These are phyloP conservation scores for Lentinus brumalis DNA, from an alignment of 768 basidiomycete species.

Conservation along the genomic window DNA sequence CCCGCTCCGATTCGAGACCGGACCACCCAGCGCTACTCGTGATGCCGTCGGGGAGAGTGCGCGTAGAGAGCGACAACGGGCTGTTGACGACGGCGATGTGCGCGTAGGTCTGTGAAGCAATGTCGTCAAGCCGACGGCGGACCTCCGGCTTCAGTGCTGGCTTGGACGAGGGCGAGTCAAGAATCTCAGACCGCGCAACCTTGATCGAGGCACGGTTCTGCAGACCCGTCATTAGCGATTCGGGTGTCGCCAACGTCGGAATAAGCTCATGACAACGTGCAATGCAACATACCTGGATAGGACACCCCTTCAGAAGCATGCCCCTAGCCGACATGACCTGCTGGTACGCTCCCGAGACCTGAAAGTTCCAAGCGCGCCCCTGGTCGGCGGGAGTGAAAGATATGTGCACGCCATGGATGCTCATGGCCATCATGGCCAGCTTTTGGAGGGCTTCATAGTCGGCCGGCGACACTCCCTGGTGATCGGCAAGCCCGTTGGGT, in stretches of 20 bases:
- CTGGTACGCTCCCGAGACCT: conserved; percentile 88
- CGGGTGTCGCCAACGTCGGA: background rate
- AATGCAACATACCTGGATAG: conserved; percentile 63
- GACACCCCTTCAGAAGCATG: conserved; percentile 86
- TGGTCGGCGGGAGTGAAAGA: conserved; percentile 76
- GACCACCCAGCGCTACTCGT: conserved; percentile 80
- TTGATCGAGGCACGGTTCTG: conserved; percentile 87
- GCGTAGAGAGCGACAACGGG: conserved; percentile 69
- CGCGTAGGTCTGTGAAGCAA: conserved; percentile 89
- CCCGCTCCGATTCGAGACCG: conserved; percentile 91
- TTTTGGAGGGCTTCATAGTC: conserved; percentile 79
- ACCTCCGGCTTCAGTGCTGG: conserved; percentile 83
- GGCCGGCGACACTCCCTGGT: conserved; percentile 40
- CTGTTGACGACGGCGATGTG: conserved; percentile 95
- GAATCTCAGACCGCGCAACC: conserved; percentile 89
- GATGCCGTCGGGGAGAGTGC: conserved; percentile 77
- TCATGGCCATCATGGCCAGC: conserved; percentile 72
- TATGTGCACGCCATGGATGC: conserved; percentile 81
- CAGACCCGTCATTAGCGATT: background rate
- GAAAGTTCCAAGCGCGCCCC: conserved; percentile 82
- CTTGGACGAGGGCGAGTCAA: conserved; percentile 80
- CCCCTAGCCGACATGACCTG: conserved; percentile 91
- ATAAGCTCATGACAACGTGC: background rate
- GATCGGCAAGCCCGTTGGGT: conserved; percentile 32
- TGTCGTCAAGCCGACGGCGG: conserved; percentile 85